Conservation (phyloP, 2,329 filamentous ascomycete genomes). For the Fusarium musae region DNA sequence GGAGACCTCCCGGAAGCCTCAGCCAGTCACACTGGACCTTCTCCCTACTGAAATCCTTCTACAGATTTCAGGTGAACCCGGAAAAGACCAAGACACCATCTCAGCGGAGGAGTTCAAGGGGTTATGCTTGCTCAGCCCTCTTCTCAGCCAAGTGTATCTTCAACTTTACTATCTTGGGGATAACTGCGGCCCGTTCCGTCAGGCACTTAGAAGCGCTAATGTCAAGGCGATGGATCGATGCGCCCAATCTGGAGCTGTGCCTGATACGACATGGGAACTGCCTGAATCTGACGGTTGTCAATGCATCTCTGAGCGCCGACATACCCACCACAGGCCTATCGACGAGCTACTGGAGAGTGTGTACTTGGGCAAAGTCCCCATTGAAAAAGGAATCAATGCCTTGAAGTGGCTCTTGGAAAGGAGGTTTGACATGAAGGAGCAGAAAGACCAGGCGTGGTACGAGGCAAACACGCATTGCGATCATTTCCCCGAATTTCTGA, state of each 20-base stretch:
- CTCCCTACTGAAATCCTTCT: slow-evolving; percentile 1
- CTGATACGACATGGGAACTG: neutral
- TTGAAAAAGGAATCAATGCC: neutral
- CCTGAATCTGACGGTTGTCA: rapidly evolving
- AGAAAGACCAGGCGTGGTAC: neutral
- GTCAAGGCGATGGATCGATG: neutral
- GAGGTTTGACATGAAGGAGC: neutral
- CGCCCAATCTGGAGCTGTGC: neutral
- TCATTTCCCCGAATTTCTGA: neutral
- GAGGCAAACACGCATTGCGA: rapidly evolving
- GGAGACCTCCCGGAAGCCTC: too few relatives aligned
- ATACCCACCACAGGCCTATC: neutral
- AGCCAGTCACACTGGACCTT: neutral
- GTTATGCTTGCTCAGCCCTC: neutral
- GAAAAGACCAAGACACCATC: neutral
- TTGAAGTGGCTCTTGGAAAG: neutral
- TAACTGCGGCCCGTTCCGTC: too few relatives aligned
- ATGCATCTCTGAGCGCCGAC: rapidly evolving
- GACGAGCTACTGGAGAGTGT: neutral
- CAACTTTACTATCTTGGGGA: too few relatives aligned
- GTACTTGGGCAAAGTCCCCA: rapidly evolving
- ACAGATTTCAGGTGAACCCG: neutral
- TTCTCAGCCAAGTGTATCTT: neutral
- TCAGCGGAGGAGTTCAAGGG: neutral
- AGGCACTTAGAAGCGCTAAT: rapidly evolving